Evolutionary conservation across 148 eudicot species (phyloP), one percentile per base, ranked within the genome.

Genomic region (Heliamphora exappendiculata): DNA sequence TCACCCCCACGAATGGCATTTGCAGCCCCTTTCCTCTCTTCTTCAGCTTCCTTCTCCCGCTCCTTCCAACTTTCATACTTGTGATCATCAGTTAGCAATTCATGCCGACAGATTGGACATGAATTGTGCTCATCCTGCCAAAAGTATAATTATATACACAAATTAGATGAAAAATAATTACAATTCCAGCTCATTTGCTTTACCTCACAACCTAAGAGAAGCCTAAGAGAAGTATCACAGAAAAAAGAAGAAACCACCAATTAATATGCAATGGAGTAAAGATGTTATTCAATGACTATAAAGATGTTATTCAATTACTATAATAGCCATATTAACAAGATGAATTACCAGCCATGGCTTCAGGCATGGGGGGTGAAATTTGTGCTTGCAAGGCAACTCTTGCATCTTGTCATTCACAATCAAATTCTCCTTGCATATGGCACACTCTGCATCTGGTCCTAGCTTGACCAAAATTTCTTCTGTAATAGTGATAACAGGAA

Each of bases 1-100:
- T 95, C 98, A 41, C 99, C 99, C 31, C 85, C 99, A 70, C 90
- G 96, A 71, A 95, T 82, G 62, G 99, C 99, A 76, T 93, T 93
- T n/a, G 96, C 98, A 78, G 99, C 99, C 34, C 99, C 99, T 76
- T 88, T 87, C 70, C 97, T 84, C 75, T 95, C 99, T 75, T 95
- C 99, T 77, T 91, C 99, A 1, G 92, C 91, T 81, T 95, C 98
- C 74, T 89, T 93, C 85, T 95, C 99, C 72, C 94, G 81, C 79
- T 95, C 97, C 86, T 93, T 95, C 89, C 97, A 79, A 24, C 97
- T 88, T 85, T 95, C 99, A 71, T 95, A 95, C 53, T 82, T 86
- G 78, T 89, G 97, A 78, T 95, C 99, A 84, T 95, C 98, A 6
- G 99, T 95, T 2, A 84, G 91, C 79, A 95, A 77, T 82, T 95